phyloP scores from a whole-genome alignment of 495 filamentous ascomycete genomes.

The Tuber umbilicatum region DNA sequence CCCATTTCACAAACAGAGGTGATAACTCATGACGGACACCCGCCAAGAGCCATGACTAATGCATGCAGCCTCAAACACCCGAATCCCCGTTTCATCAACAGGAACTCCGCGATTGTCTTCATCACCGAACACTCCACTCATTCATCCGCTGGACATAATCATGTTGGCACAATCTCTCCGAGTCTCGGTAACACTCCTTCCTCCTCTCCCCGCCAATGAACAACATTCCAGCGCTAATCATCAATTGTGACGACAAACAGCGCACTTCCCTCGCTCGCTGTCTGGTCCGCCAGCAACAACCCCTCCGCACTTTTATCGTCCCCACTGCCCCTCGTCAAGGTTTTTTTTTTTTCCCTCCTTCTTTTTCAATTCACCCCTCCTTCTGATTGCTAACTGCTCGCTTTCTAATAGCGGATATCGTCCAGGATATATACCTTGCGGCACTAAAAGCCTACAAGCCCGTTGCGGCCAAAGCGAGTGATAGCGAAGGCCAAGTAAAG shows the following conservation, averaged over 20 bases:
- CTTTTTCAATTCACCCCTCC: conserved; percentile 6
- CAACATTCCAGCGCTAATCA: conserved; percentile 25
- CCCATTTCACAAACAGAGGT: neutral
- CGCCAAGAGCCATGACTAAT: conserved; percentile 19
- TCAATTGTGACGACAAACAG: conserved; percentile 47
- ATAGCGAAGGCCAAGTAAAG: conserved; percentile 84
- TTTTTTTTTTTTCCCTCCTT: conserved; percentile 44
- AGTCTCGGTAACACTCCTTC: conserved; percentile 53
- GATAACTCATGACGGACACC: neutral
- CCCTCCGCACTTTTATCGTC: conserved; percentile 72
- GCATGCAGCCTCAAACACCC: conserved; percentile 12
- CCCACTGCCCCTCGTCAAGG: conserved; percentile 68
- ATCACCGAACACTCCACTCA: conserved; percentile 10
- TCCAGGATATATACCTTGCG: conserved; percentile 93
- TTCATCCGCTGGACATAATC: conserved; percentile 19
- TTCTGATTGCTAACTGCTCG: conserved; percentile 35
- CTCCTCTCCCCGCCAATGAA: conserved; percentile 22
- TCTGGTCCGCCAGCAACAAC: conserved; percentile 64
- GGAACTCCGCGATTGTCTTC: conserved; percentile 12
- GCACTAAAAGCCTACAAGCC: conserved; percentile 93
- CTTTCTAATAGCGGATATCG: conserved; percentile 65
- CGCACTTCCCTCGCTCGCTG: conserved; percentile 70
- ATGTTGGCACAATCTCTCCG: conserved; percentile 64
- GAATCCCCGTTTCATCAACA: conserved; percentile 18
- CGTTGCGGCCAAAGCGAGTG: conserved; percentile 69